Conservation (phyloP, 1,284 basidiomycete species). For the Spongispora temasekensis region DNA sequence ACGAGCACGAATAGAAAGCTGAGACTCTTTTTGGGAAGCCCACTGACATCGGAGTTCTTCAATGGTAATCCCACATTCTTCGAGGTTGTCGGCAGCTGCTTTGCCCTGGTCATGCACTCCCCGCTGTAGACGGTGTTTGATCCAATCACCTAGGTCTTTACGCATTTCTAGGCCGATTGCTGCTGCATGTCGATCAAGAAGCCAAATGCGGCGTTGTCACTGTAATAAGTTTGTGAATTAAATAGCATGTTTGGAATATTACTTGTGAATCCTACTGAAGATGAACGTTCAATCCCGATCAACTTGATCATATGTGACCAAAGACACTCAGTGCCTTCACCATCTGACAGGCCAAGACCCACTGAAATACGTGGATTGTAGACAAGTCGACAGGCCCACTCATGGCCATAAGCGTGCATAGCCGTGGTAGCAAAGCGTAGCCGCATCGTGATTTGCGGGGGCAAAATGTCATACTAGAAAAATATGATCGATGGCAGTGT, state of each 20-base stretch:
- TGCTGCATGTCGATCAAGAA: constrained; percentile 28
- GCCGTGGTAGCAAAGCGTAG: not conserved
- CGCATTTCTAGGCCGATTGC: constrained; percentile 21
- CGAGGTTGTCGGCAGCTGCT: constrained; percentile 8
- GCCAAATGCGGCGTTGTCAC: constrained; percentile 23
- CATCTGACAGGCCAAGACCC: not conserved
- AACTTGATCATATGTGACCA: not conserved
- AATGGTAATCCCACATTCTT: constrained; percentile 10
- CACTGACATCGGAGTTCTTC: constrained; percentile 32
- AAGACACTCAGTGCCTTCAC: no score
- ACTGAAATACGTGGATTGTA: not conserved
- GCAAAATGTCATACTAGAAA: not conserved
- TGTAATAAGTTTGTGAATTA: not conserved
- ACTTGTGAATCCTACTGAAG: not conserved
- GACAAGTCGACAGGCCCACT: no score
- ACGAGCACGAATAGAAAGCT: constrained; percentile 36
- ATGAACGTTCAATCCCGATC: not conserved
- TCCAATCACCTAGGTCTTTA: constrained; percentile 33
- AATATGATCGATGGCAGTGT: no score
- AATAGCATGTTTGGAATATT: not conserved
- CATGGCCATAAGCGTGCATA: no score
- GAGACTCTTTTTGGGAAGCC: constrained; percentile 30
- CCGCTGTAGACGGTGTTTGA: constrained; percentile 24
- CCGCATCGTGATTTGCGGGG: not conserved
- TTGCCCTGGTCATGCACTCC: constrained; percentile 17